These are phyloP conservation scores for Fistulinella prunicolor DNA, from an alignment of 768 basidiomycete species.

Conservation along the genomic window DNA sequence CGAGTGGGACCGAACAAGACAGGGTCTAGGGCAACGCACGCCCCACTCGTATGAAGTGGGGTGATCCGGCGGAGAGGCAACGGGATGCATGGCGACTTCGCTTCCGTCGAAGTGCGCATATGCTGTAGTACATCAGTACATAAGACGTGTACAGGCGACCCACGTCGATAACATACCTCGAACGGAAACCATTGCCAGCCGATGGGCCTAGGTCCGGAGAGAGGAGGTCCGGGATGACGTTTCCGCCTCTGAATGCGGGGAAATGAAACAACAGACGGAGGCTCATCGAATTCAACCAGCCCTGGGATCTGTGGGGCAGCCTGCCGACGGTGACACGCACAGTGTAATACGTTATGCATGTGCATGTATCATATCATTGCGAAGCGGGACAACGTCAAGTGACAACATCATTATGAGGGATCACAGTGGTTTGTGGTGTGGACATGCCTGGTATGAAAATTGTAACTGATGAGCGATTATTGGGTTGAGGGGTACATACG, in stretches of 20 bases:
- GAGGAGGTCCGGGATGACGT: background rate
- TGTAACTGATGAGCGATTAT: too few relatives aligned
- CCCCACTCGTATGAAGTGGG: slow-evolving; percentile 1
- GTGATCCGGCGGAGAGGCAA: background rate
- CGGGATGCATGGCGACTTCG: background rate
- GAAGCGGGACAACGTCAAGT: background rate
- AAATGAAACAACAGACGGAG: background rate
- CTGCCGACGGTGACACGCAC: background rate
- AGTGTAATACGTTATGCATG: too few relatives aligned
- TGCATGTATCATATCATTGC: too few relatives aligned
- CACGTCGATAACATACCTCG: slow-evolving; percentile 1
- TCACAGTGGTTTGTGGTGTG: too few relatives aligned
- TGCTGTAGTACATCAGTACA: background rate
- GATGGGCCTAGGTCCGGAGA: background rate
- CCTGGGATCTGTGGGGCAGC: background rate
- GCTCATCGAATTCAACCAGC: background rate
- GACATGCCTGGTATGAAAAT: too few relatives aligned
- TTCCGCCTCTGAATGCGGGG: slow-evolving; percentile 4
- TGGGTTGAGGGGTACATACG: too few relatives aligned
- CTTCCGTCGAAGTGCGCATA: background rate
- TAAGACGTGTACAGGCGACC: slow-evolving; percentile 10
- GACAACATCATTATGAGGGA: too few relatives aligned
- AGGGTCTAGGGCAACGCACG: background rate
- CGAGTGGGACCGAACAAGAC: background rate
- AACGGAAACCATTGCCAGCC: background rate